Evolutionary conservation across 805 yeast species (phyloP).

Genomic region (Lipomyces yamadae): DNA sequence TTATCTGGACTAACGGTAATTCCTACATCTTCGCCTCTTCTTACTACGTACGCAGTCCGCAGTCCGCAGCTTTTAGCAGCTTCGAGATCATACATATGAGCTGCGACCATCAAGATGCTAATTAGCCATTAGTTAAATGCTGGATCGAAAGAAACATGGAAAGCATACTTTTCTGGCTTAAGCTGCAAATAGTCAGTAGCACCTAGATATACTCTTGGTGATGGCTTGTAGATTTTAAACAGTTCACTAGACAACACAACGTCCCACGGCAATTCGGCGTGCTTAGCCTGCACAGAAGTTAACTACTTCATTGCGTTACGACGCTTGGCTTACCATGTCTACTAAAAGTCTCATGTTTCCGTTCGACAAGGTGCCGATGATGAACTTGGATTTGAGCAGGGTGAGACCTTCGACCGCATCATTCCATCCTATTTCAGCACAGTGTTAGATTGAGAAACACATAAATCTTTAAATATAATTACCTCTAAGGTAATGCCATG

Average conservation of each 20-base stretch:
- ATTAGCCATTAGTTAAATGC: background rate
- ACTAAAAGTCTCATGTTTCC: conserved; percentile 32
- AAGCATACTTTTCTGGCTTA: conserved; percentile 30
- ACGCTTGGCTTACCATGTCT: conserved; percentile 28
- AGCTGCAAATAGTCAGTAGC: conserved; percentile 29
- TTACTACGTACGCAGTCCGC: conserved; percentile 28
- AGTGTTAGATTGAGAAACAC: background rate
- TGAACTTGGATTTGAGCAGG: conserved; percentile 26
- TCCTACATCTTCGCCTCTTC: conserved; percentile 31
- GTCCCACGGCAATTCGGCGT: conserved; percentile 36
- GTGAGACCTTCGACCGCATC: conserved; percentile 33
- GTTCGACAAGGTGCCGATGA: conserved; percentile 32
- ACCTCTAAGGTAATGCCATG: conserved; percentile 34
- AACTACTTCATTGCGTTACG: background rate
- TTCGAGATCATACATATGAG: conserved; percentile 33
- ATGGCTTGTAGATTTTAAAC: conserved; percentile 34
- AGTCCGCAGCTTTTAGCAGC: conserved; percentile 30
- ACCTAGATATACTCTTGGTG: conserved; percentile 31
- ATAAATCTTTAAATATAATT: background rate
- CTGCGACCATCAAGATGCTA: conserved; percentile 35
- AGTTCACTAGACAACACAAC: conserved; percentile 32
- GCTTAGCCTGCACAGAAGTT: conserved; percentile 29
- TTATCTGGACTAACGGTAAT: conserved; percentile 18
- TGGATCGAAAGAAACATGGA: background rate
- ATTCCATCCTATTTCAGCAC: conserved; percentile 25